Evolutionary conservation across 2,329 filamentous ascomycete genomes (phyloP), one percentile per base, ranked within the genome.

Genomic region (Aspergillus carbonarius): DNA sequence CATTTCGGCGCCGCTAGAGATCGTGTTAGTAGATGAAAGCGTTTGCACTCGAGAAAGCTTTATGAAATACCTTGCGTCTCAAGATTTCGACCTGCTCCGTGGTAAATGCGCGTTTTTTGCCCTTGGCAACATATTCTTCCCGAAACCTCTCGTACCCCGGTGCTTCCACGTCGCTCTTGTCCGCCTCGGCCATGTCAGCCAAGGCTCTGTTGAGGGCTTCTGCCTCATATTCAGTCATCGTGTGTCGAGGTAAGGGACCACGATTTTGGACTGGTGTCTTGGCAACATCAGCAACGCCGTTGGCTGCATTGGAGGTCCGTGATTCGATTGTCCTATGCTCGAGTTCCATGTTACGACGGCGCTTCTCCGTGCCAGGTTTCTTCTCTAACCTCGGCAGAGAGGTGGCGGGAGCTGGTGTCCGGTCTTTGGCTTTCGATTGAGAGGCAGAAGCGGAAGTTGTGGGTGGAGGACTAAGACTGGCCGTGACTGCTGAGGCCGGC

Each of bases 141-240:
- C 78, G 79, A 35, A 85, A 81, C 2, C 70, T 71, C 27, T 83
- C 80, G 59, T 82, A 83, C 10, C 80, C 81, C 39, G 78, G 71
- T 9, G 72, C 74, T 47, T 88, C 85, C 4, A 84, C 71, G 60
- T 89, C 86, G 61, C 81, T 85, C 62, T 82, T 79, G 18, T 85
- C 82, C 37, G 76, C 77, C 3, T 79, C 78, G 54, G 87, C 85
- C 44, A 88, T 82, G 60, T 80, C 81, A 8, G 80, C 82, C 66
- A 93, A 82, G 57, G 87, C 74, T 60, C 84, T 82, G 74, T 90
- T 81, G n/a, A 93, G 85, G 67, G 87, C 88, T 69, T 86, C 88
- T 60, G 86, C 83, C 69, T 90, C 86, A 49, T 87, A 82, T 42
- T 82, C 82, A 0, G 83, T 81, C 32, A 83, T 70, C 4, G 74